Base-by-base conservation (phyloP, 2,329 filamentous ascomycete species). In the Exophiala oligosperma region DNA sequence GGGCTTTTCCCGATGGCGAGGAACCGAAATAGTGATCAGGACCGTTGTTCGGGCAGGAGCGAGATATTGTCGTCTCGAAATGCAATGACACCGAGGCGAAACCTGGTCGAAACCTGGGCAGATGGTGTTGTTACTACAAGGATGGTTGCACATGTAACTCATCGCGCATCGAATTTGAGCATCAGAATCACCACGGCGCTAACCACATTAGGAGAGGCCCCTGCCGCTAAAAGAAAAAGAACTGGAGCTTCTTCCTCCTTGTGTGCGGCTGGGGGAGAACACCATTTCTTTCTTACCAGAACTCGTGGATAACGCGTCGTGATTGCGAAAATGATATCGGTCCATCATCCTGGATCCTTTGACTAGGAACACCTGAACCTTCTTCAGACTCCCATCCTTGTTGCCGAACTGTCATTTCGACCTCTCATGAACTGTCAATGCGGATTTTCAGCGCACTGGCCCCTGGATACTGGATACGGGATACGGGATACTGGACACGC, bases 401-500 rank as follows among this genome's bases (percentile, higher is more conserved):
- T 23, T 43, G 40, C 21, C 5, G 40, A 2, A 43, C 40, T 43
- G 40, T 43, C 4, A 7, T 49, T 38, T 29, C 40, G 17, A 24
- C 55, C 49, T 54, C 57, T 51, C 43, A 57, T 57, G 60, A 35
- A 57, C 41, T 61, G 32, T 59, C 56, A 28, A 52, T 41, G 26
- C 41, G 55, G 52, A 53, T 3, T 28, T 9, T 37, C 28, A 14
- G 54, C 50, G 56, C 58, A 55, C 53, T 59, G 57, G 58, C 61
- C 60, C 55, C 54, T 43, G 40, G 40, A 43, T 9, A 8, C 40
- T 35, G 32, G 32, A 35, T 8, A 55, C 53, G 56, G n/a, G 14
- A 43, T 38, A 43, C 61, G 52, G n/a, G 14, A 43, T 9, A 23
- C 40, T 47, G 54, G 57, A 60, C 44, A 43, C 61, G 52, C 46